Evolutionary conservation across 2,329 filamentous ascomycete species (phyloP).

Genomic region (Chrysosporium keratinophilum): DNA sequence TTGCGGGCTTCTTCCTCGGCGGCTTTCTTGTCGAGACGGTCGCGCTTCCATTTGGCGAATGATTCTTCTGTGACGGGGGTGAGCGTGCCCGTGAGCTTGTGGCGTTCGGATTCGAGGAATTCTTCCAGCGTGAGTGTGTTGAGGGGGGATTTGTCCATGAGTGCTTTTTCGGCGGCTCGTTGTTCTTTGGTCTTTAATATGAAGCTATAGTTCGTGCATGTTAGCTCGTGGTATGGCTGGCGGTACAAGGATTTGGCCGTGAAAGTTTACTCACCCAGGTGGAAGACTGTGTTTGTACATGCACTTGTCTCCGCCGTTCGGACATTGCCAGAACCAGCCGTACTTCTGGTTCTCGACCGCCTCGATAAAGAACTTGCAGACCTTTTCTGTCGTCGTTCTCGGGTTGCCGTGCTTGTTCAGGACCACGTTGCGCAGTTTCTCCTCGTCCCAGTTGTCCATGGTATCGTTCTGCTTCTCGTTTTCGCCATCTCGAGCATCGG

Average conservation of each 20-base stretch:
- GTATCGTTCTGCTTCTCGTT: constrained; percentile 75
- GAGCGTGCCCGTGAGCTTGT: constrained; percentile 82
- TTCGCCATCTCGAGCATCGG: constrained; percentile 63
- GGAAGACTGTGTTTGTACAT: constrained; percentile 96
- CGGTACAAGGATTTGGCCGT: neutral
- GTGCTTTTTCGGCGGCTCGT: constrained; percentile 83
- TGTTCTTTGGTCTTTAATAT: constrained; percentile 97
- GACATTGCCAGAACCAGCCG: constrained; percentile 98
- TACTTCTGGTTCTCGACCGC: constrained; percentile 98
- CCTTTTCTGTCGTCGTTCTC: constrained; percentile 88
- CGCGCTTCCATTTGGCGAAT: constrained; percentile 96
- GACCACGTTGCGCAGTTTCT: constrained; percentile 83
- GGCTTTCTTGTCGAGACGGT: constrained; percentile 86
- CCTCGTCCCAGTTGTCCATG: constrained; percentile 95
- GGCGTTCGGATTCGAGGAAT: constrained; percentile 89
- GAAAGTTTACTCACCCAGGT: constrained; percentile 64
- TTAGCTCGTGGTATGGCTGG: neutral
- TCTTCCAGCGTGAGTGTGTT: constrained; percentile 94
- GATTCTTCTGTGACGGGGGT: constrained; percentile 88
- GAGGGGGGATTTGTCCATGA: constrained; percentile 89
- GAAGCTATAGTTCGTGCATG: constrained; percentile 51
- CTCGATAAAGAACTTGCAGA: constrained; percentile 97
- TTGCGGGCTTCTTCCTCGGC: constrained; percentile 82
- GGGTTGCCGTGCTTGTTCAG: constrained; percentile 96
- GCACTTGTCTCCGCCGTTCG: constrained; percentile 93